Evolutionary conservation across 2,329 filamentous ascomycete genomes (phyloP).

Genomic region (Sporothrix brunneoviolacea): DNA sequence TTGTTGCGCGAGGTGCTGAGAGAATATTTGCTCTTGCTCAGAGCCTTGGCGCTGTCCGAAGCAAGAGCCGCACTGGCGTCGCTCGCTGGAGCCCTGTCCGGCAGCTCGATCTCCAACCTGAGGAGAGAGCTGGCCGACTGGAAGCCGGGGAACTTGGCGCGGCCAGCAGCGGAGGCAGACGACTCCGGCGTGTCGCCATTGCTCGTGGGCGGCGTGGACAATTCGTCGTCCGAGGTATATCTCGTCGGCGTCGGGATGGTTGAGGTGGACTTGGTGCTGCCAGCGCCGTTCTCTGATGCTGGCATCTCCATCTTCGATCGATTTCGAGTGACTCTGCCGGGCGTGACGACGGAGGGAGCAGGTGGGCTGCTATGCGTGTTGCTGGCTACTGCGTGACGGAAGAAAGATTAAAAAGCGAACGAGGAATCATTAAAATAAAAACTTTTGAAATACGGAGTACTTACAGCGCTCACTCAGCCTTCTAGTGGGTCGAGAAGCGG

Average conservation of each 20-base stretch:
- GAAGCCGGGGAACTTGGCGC: slow-evolving; percentile 10
- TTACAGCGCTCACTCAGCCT: slow-evolving; percentile 11
- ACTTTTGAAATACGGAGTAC: background rate
- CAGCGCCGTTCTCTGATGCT: slow-evolving; percentile 17
- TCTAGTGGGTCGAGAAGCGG: background rate
- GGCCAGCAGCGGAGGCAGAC: slow-evolving; percentile 18
- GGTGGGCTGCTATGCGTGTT: background rate
- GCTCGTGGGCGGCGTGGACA: slow-evolving; percentile 39
- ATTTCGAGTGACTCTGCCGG: slow-evolving; percentile 9
- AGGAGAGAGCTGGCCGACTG: slow-evolving; percentile 19
- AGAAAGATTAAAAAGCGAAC: background rate
- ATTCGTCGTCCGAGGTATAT: slow-evolving; percentile 31
- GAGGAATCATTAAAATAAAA: background rate
- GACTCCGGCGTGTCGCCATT: slow-evolving; percentile 33
- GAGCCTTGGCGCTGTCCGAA: slow-evolving; percentile 37
- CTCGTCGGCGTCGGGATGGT: slow-evolving; percentile 30
- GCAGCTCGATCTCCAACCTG: slow-evolving; percentile 31
- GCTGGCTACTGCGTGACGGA: background rate
- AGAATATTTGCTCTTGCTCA: slow-evolving; percentile 44
- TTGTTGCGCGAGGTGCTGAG: slow-evolving; percentile 37
- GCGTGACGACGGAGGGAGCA: background rate
- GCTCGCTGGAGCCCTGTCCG: slow-evolving; percentile 18
- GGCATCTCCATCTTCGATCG: background rate
- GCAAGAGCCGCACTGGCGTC: slow-evolving; percentile 28
- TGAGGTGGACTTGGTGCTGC: slow-evolving; percentile 27